phyloP scores from a whole-genome alignment of 768 basidiomycete genomes.

The Lactarius hengduanensis region DNA sequence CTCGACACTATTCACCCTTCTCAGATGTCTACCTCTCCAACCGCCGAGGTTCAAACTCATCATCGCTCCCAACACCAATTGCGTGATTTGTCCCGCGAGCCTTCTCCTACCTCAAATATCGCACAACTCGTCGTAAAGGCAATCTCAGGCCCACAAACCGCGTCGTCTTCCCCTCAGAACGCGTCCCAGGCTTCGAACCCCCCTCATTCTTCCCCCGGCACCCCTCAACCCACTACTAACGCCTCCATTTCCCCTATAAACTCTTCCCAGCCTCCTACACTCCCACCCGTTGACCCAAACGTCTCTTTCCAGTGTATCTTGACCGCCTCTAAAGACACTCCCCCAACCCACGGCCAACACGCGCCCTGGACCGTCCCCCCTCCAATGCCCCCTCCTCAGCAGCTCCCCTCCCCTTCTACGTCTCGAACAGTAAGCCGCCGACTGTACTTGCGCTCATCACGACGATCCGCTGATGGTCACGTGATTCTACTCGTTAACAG shows the following conservation, averaged over 20 bases:
- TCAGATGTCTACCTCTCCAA: conserved; percentile 27
- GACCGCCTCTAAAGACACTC: conserved; percentile 27
- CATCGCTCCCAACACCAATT: conserved; percentile 24
- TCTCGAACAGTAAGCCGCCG: conserved; percentile 24
- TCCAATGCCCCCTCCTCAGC: conserved; percentile 19
- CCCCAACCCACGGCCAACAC: conserved; percentile 28
- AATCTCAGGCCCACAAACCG: conserved; percentile 27
- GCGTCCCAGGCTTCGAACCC: conserved; percentile 38
- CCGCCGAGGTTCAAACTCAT: conserved; percentile 24
- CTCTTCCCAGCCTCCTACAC: conserved; percentile 30
- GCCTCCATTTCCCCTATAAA: conserved; percentile 37
- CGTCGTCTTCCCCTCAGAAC: conserved; percentile 36
- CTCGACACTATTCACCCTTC: conserved; percentile 37
- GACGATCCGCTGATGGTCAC: conserved; percentile 19
- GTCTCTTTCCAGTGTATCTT: conserved; percentile 33
- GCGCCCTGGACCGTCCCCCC: conserved; percentile 28
- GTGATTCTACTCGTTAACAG: conserved; percentile 29
- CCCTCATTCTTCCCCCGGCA: conserved; percentile 29
- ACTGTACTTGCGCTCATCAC: conserved; percentile 5
- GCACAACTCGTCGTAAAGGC: conserved; percentile 30
- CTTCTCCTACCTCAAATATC: conserved; percentile 27
- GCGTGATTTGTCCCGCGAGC: conserved; percentile 23
- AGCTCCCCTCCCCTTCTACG: conserved; percentile 23
- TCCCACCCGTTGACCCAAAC: conserved; percentile 24
- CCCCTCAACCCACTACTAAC: conserved; percentile 36